Evolutionary conservation across 257 asterid genomes (phyloP).

Genomic region (Hygrophila difformis): DNA sequence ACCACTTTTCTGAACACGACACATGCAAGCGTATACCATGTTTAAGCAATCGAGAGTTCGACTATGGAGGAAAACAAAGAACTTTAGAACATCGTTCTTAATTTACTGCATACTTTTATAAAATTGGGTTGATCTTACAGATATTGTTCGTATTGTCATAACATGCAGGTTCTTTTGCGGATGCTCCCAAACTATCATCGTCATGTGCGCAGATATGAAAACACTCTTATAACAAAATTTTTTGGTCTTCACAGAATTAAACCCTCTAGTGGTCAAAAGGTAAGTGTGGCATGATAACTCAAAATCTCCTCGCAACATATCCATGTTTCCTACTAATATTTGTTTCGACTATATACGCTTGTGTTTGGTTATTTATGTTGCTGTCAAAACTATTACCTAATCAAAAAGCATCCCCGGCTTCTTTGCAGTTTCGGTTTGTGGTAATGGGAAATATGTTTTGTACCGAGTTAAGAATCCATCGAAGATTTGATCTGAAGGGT

Average conservation of each 20-base stretch:
- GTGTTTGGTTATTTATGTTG: constrained; percentile 9
- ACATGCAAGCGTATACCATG: no score
- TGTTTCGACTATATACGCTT: no score
- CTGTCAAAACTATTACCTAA: constrained; percentile 8
- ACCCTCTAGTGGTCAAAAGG: constrained; percentile 96
- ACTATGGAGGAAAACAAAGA: constrained; percentile 2
- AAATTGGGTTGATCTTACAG: background rate
- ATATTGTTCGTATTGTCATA: background rate
- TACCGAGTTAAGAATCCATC: constrained; percentile 89
- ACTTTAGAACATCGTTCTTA: no score
- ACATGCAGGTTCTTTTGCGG: constrained; percentile 69
- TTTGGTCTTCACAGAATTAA: constrained; percentile 98
- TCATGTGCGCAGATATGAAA: constrained; percentile 70
- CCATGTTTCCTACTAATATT: no score
- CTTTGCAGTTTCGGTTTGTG: constrained; percentile 81
- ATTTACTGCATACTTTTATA: no score
- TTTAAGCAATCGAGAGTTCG: background rate
- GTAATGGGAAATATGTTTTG: constrained; percentile 99
- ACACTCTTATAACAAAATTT: constrained; percentile 89
- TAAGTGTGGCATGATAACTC: constrained; percentile 19
- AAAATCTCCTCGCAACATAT: background rate
- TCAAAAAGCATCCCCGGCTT: constrained; percentile 2
- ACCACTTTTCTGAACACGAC: constrained; percentile 27
- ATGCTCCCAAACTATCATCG: constrained; percentile 89
- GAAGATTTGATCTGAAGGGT: constrained; percentile 91